A percentile compares a stretch with the other conserved stretches of the same genome.
Evolutionary conservation across 164 flowering plant genomes (phyloP).

Genomic region (Cinnamomum micranthum): DNA sequence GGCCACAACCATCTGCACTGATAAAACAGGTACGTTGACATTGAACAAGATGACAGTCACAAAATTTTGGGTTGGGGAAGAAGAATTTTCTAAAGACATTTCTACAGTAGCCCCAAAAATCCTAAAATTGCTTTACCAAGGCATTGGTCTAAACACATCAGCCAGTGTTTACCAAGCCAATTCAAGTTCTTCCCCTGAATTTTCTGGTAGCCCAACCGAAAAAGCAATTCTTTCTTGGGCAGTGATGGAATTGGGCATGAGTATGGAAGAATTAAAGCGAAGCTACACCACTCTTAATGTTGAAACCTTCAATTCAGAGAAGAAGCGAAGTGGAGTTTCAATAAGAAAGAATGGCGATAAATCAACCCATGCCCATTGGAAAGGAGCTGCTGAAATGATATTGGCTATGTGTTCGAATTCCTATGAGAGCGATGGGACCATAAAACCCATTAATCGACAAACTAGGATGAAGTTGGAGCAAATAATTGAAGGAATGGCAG

Average conservation of each 20-base stretch:
- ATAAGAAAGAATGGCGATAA: conserved; percentile 29
- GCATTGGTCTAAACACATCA: conserved; percentile 48
- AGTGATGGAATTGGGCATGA: conserved; percentile 29
- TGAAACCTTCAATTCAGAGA: conserved; percentile 42
- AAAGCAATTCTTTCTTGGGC: conserved; percentile 71
- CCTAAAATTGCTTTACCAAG: conserved; percentile 37
- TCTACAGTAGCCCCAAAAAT: conserved; percentile 17
- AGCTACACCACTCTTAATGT: conserved; percentile 24
- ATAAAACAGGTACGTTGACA: conserved; percentile 54
- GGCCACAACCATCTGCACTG: conserved; percentile 32
- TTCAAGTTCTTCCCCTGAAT: conserved; percentile 26
- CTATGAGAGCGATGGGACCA: conserved; percentile 8
- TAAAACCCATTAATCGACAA: conserved; percentile 11
- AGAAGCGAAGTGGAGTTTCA: conserved; percentile 46
- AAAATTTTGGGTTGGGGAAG: conserved; percentile 45
- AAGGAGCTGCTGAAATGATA: conserved; percentile 80
- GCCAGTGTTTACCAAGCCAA: conserved; percentile 32
- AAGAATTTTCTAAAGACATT: conserved; percentile 11
- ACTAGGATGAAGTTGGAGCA: conserved; percentile 10
- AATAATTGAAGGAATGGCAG: conserved; percentile 31
- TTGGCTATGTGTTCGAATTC: conserved; percentile 55
- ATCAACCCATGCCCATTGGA: conserved; percentile 56
- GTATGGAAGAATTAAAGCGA: conserved; percentile 19
- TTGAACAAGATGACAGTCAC: conserved; percentile 58
- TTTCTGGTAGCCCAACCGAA: conserved; percentile 65